Evolutionary conservation across 225 moss, liverwort and hornwort genomes (phyloP).

Genomic region (Pseudisothecium myosuroides): DNA sequence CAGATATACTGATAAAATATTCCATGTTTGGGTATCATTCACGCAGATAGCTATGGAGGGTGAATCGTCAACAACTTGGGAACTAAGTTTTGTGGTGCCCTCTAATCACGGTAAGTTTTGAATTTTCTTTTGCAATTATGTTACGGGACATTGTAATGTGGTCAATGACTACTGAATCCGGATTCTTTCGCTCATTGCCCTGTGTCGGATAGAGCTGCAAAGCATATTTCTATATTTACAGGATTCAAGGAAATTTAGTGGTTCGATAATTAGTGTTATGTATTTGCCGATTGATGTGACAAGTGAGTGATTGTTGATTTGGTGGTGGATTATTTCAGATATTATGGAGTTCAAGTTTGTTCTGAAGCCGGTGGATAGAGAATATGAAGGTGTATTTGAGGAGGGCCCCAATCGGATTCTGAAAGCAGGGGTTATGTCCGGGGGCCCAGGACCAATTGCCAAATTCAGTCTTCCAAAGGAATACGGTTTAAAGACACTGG

Average conservation of each 20-base stretch:
- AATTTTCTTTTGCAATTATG: background rate
- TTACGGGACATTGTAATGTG: background rate
- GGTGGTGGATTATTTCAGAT: conserved; percentile 24
- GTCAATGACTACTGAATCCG: background rate
- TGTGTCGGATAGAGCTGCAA: background rate
- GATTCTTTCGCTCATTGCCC: background rate
- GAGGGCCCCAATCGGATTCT: conserved; percentile 64
- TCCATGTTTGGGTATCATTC: background rate
- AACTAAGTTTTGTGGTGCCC: conserved; percentile 76
- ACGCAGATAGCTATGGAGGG: conserved; percentile 79
- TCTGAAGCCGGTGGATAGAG: conserved; percentile 57
- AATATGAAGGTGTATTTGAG: conserved; percentile 47
- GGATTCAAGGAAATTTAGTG: background rate
- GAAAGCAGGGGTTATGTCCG: conserved; percentile 51
- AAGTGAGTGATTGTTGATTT: background rate
- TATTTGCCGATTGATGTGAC: background rate
- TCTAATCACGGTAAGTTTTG: conserved; percentile 44
- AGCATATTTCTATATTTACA: background rate
- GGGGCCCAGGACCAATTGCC: conserved; percentile 57
- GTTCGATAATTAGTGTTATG: background rate
- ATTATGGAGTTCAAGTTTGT: conserved; percentile 70
- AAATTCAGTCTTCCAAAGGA: conserved; percentile 52
- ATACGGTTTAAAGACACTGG: conserved; percentile 36
- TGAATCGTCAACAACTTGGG: conserved; percentile 63
- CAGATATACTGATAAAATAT: background rate